phyloP scores from a whole-genome alignment of 352 stramenopile species.

The Globisporangium recalcitrans region DNA sequence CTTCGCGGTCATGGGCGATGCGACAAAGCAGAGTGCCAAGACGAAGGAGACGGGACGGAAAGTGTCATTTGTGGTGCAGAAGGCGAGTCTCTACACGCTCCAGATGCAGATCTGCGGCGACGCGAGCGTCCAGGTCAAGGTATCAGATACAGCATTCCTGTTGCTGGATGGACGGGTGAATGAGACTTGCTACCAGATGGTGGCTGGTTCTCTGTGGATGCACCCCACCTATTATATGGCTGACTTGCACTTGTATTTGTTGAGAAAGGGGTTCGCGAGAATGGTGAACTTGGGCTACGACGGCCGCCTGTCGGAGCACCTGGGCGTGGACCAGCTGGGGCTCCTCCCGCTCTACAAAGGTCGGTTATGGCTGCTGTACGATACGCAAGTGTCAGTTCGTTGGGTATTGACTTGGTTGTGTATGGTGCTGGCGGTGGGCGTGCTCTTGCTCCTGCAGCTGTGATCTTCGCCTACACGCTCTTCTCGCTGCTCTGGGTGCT shows the following conservation, averaged over 20 bases:
- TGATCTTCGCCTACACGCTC: conserved; percentile 39
- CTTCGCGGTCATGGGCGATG: conserved; percentile 24
- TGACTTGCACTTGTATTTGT: neutral
- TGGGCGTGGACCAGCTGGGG: conserved; percentile 56
- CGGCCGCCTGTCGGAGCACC: conserved; percentile 46
- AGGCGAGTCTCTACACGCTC: conserved; percentile 52
- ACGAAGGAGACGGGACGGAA: neutral
- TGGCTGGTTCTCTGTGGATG: neutral
- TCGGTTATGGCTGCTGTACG: conserved; percentile 10
- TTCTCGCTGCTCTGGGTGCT: conserved; percentile 41
- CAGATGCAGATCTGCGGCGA: conserved; percentile 54
- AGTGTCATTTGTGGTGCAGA: conserved; percentile 7
- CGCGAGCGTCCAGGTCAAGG: conserved; percentile 42
- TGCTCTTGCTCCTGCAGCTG: conserved; percentile 16
- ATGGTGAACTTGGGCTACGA: conserved; percentile 64
- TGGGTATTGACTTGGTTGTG: neutral
- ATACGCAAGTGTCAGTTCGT: neutral
- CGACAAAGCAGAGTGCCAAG: neutral
- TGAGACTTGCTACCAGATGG: neutral
- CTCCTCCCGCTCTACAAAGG: conserved; percentile 54
- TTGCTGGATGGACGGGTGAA: neutral
- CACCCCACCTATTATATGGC: neutral
- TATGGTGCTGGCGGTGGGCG: neutral
- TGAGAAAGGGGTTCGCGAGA: conserved; percentile 23
- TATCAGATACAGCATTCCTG: no score